Evolutionary conservation across 2,329 filamentous ascomycete genomes (phyloP).

Genomic region (Penicillium sp.): DNA sequence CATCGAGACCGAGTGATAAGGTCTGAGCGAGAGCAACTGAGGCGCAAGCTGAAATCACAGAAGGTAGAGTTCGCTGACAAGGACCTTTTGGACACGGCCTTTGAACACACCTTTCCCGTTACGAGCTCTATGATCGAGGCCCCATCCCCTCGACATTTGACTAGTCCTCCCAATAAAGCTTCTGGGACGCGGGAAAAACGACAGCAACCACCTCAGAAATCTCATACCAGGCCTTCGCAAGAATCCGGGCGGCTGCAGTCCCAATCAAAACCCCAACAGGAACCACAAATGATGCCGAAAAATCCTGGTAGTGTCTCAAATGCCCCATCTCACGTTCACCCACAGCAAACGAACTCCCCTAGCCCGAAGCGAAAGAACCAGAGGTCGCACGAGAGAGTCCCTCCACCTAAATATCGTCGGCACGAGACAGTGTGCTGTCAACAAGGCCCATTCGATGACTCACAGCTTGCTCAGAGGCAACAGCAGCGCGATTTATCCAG

Average conservation of each 20-base stretch:
- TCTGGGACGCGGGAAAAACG: not conserved
- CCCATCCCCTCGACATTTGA: not conserved
- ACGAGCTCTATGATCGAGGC: not conserved
- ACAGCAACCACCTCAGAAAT: not conserved
- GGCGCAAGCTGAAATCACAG: not conserved
- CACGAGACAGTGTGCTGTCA: no score
- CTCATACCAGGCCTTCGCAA: not conserved
- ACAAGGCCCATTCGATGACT: not conserved
- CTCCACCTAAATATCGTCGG: not conserved
- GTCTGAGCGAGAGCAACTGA: not conserved
- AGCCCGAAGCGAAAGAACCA: conserved; percentile 1
- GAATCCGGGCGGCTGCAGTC: not conserved
- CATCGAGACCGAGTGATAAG: not conserved
- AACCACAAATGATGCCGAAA: not conserved
- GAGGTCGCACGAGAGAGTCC: not conserved
- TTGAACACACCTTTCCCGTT: not conserved
- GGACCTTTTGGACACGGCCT: not conserved
- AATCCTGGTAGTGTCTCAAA: no score
- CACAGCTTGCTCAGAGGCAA: not conserved
- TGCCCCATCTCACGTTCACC: not conserved
- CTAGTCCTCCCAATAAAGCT: not conserved
- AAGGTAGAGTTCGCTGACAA: not conserved
- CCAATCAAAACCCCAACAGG: not conserved
- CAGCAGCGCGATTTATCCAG: not conserved
- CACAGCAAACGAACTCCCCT: not conserved